Base-by-base conservation (phyloP, 2,329 filamentous ascomycete genomes). In the Fusarium buxicola region DNA sequence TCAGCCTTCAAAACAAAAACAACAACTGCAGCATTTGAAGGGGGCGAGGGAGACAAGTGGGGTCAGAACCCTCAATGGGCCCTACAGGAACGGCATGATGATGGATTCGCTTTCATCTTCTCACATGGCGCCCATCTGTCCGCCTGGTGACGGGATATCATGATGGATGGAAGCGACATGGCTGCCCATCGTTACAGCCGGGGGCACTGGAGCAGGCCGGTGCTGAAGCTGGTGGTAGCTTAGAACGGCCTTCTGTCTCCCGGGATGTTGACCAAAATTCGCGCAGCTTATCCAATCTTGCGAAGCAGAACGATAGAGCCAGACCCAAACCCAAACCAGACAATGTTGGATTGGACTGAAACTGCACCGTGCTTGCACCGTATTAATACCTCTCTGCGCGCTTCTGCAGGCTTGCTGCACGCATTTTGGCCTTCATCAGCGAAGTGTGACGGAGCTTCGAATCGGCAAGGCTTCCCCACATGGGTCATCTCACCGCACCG, bases 401-500 rank as follows among this genome's bases (percentile, higher is more conserved):
- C 35, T 46, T 40, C 32, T 63, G 52, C 35, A 51, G 41, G 53
- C 35, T 43, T 45, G 49, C 31, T 51, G 48, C 38, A 64, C n/a
- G 34, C 47, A 50, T 59, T 46, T 31, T 51, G 50, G 45, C 40
- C 38, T 36, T 24, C n/a, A 31, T 16, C 32, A 28, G 49, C 27
- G 28, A 60, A 51, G 51, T 54, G 58, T 49, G 28, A 66, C 58
- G 58, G 61, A 60, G 50, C 58, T 57, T 53, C 16, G 38, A 55
- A 56, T 56, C 45, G 54, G 55, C 56, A 56, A 60, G 55, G 52
- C 58, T 62, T 58, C 67, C 58, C 68, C 68, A 70, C 68, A 69
- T 69, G 58, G 66, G 55, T 55, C 66, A 71, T 67, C 63, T 68
- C 68, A 71, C 69, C 65, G 58, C 63, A 67, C 65, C 60, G 55